Evolutionary conservation across 2,329 filamentous ascomycete genomes (phyloP), one percentile per base, ranked within the genome.

Genomic region (Colletotrichum liaoningense): DNA sequence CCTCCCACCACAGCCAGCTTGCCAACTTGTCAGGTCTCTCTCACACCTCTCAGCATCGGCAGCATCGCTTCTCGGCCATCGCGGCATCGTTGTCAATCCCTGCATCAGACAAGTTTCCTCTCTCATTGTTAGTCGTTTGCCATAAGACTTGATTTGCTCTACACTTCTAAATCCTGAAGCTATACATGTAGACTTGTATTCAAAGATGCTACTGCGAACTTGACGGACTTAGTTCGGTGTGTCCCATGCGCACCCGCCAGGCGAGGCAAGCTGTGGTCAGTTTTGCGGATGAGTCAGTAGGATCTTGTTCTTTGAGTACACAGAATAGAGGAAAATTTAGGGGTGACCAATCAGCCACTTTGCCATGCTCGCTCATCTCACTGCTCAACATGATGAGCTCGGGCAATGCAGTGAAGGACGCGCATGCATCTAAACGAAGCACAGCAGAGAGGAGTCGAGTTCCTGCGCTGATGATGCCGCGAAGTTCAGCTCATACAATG

Each of bases 201-300:
- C 28, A 55, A 28, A 33, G 22, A 14, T 22, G 19, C 28, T 26
- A 49, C 6, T n/a, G 3, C 28, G 28, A 60, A 38, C 19, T 5
- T 28, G 19, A 33, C 66, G 66, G 57, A 42, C 19, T 46, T 55
- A 42, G 26, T 55, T 63, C 46, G 58, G 57, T 58, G 30, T 55
- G 30, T 33, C 12, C 7, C 42, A 28, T 22, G 42, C 42, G 8
- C 42, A 49, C 19, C 42, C 38, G 38, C 38, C 7, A 14, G 14
- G 14, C 38, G 16, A 19, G 14, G 16, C 11, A n/a, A 49, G 42
- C 42, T 22, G 11, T 49, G 6, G n/a, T 49, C 42, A 49, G 19
- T 19, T 49, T 49, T 22, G 42, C 19, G 42, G 42, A 49, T 49
- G 42, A 49, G 42, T 49, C 19, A 49, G 42, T 11, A 9, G 8